These are phyloP conservation scores for Lactifluus rugatus DNA, from an alignment of 768 basidiomycete species.

Conservation along the genomic window DNA sequence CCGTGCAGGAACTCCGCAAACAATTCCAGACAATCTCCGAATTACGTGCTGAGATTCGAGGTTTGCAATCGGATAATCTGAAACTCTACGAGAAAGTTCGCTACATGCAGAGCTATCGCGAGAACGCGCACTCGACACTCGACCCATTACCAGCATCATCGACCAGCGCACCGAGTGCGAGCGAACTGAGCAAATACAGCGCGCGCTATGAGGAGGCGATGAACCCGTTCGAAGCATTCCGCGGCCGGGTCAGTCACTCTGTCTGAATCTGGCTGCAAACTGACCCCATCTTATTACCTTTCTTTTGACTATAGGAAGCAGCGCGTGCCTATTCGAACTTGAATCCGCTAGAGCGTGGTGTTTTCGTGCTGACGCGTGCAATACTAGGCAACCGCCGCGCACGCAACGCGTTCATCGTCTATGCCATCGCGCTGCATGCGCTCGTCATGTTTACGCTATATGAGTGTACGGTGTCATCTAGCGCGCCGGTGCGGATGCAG, in stretches of 20 bases:
- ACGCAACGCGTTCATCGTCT: slow-evolving; percentile 82
- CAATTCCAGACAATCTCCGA: slow-evolving; percentile 94
- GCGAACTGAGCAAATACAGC: slow-evolving; percentile 83
- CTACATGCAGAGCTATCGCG: slow-evolving; percentile 95
- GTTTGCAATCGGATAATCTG: slow-evolving; percentile 88
- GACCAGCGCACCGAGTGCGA: slow-evolving; percentile 33
- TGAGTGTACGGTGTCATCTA: slow-evolving; percentile 53
- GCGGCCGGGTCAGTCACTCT: slow-evolving; percentile 65
- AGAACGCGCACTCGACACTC: slow-evolving; percentile 58
- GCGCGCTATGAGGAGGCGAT: slow-evolving; percentile 92
- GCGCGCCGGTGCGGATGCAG: slow-evolving; percentile 31
- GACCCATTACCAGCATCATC: slow-evolving; percentile 46
- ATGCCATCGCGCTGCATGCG: slow-evolving; percentile 72
- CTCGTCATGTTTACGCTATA: slow-evolving; percentile 73
- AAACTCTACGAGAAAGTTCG: slow-evolving; percentile 98
- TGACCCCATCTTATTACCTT: background rate
- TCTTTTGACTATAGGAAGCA: slow-evolving; percentile 62
- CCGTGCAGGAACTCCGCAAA: slow-evolving; percentile 73
- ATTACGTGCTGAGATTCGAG: slow-evolving; percentile 85
- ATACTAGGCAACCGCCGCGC: slow-evolving; percentile 86
- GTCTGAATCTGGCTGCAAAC: background rate
- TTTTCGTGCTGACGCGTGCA: slow-evolving; percentile 73
- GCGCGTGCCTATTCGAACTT: slow-evolving; percentile 86
- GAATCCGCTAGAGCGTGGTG: slow-evolving; percentile 83
- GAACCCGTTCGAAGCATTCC: slow-evolving; percentile 98